phyloP scores from a whole-genome alignment of 305 asterid genomes.

The Ruellia speciosa region DNA sequence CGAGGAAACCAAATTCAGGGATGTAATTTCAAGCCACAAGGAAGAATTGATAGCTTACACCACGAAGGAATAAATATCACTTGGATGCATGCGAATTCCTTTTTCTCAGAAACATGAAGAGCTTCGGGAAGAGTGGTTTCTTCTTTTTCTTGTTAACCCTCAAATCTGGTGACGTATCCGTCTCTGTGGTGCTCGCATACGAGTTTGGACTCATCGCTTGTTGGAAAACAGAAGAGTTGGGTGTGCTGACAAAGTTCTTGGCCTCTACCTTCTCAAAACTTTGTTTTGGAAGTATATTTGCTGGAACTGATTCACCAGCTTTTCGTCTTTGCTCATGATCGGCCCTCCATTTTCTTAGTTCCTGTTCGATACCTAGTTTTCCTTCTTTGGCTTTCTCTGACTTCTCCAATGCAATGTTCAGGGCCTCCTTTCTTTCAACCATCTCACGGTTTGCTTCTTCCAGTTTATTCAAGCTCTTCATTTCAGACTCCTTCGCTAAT shows the following conservation, averaged over 20 bases:
- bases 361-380: slow-evolving; percentile 75
- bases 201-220: slow-evolving; percentile 42
- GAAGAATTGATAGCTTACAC: background rate
- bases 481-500: slow-evolving; percentile 76
- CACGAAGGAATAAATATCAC: background rate
- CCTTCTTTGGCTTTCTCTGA: slow-evolving; percentile 83
- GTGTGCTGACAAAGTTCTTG: slow-evolving; percentile 22
- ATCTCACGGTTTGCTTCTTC: slow-evolving; percentile 57
- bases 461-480: slow-evolving; percentile 54
- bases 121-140: slow-evolving; percentile 62
- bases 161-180: slow-evolving; percentile 50
- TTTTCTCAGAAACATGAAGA: slow-evolving; percentile 63
- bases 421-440: slow-evolving; percentile 45
- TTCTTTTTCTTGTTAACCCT: slow-evolving; percentile 58
- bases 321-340: slow-evolving; percentile 74
- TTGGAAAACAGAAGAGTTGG: slow-evolving; percentile 28
- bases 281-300: slow-evolving; percentile 28
- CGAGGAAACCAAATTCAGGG: background rate
- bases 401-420: slow-evolving; percentile 48
- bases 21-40: background rate
- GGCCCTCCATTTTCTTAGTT: slow-evolving; percentile 78
- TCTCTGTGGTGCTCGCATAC: slow-evolving; percentile 40
- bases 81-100: slow-evolving; percentile 39
- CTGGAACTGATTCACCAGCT: slow-evolving; percentile 40
- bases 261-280: slow-evolving; percentile 39